phyloP scores from a whole-genome alignment of 352 stramenopile genomes.

The Phytophthora foliorum region DNA sequence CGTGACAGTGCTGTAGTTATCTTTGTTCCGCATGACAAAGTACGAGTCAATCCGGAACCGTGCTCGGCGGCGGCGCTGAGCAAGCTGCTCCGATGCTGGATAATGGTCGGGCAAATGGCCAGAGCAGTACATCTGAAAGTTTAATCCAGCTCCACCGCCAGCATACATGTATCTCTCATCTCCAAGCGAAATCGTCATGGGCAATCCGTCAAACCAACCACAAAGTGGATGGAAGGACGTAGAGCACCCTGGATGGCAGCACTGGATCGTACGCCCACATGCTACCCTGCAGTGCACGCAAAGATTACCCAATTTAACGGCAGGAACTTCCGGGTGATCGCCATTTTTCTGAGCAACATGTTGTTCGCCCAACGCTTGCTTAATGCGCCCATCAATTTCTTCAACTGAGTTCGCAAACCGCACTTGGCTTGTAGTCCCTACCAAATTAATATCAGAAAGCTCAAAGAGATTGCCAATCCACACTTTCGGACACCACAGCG shows the following conservation, averaged over 20 bases:
- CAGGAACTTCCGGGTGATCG: conserved; percentile 21
- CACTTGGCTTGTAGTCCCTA: conserved; percentile 45
- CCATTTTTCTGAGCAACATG: conserved; percentile 16
- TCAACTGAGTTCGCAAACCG: conserved; percentile 69
- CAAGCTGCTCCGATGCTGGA: conserved; percentile 48
- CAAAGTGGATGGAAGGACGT: conserved; percentile 88
- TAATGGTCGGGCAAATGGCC: conserved; percentile 66
- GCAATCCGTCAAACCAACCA: conserved; percentile 84
- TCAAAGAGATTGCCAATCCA: conserved; percentile 87
- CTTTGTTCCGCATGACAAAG: conserved; percentile 72
- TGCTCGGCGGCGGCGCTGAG: conserved; percentile 58
- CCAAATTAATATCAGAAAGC: conserved; percentile 82
- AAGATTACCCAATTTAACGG: conserved; percentile 47
- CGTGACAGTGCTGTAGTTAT: conserved; percentile 32
- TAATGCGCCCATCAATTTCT: conserved; percentile 61
- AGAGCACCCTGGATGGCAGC: conserved; percentile 58
- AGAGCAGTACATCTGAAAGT: conserved; percentile 74
- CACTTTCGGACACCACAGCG: conserved; percentile 90
- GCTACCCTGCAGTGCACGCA: conserved; percentile 82
- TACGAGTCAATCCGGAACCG: conserved; percentile 84
- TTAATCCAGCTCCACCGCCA: conserved; percentile 75
- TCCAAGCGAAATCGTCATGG: conserved; percentile 69
- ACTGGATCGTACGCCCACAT: conserved; percentile 79
- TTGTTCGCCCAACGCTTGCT: conserved; percentile 25
- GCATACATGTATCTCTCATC: conserved; percentile 72